phyloP scores from a whole-genome alignment of 257 asterid genomes.

The Jacaranda copaia region DNA sequence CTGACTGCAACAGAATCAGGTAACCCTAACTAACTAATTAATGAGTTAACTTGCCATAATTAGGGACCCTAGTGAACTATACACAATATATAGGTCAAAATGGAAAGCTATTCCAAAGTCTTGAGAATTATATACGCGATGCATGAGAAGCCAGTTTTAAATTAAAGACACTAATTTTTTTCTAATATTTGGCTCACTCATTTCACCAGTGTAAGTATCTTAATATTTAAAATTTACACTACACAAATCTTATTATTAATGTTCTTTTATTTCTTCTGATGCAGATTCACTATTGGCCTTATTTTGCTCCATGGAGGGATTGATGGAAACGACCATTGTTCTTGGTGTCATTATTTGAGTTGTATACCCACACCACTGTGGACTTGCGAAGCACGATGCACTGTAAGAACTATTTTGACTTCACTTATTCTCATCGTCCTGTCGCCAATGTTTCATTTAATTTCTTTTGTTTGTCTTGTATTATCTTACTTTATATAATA shows the following conservation, averaged over 20 bases:
- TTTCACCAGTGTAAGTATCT: background rate
- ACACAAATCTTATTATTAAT: background rate
- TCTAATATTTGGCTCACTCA: too few relatives aligned
- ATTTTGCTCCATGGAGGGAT: conserved; percentile 57
- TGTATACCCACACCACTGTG: conserved; percentile 91
- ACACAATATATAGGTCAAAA: too few relatives aligned
- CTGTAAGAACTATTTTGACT: conserved; percentile 42
- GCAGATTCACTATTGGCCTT: conserved; percentile 61
- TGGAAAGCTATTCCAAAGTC: too few relatives aligned
- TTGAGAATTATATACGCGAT: too few relatives aligned
- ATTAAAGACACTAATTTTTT: too few relatives aligned
- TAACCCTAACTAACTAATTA: too few relatives aligned
- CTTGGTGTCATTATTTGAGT: conserved; percentile 89
- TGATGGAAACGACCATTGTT: conserved; percentile 81
- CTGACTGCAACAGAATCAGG: too few relatives aligned
- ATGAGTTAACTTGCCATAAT: too few relatives aligned
- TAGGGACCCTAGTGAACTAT: too few relatives aligned
- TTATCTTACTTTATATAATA: background rate
- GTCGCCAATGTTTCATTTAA: too few relatives aligned
- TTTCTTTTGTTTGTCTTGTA: background rate
- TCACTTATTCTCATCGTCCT: background rate
- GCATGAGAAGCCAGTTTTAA: too few relatives aligned
- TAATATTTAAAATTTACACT: background rate
- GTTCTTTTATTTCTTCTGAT: background rate
- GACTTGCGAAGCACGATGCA: conserved; percentile 79